Base-by-base conservation (phyloP, 1,284 basidiomycete genomes). In the Malassezia dermatis region DNA sequence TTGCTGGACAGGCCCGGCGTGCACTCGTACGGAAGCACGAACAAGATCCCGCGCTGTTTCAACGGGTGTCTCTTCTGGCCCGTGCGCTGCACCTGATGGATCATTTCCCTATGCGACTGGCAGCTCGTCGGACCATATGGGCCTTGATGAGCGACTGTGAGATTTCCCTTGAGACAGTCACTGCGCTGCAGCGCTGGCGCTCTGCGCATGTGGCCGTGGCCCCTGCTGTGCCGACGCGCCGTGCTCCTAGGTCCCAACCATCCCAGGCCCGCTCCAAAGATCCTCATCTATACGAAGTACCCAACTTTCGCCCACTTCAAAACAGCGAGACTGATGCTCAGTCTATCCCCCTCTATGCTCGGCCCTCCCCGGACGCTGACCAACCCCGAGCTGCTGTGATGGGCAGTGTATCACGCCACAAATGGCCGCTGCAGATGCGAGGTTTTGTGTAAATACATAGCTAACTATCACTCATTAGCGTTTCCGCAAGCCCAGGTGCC, bases 71-170 rank as follows among this genome's bases (percentile, higher is more conserved):
- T 27, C 61, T 73, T 40, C 46, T 71, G 26, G 59, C 56, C 13
- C 56, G 69, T 15, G 65, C 67, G 11, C 27, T 73, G 32, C 61
- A 63, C 54, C 41, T 69, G 43, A 60, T 71, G 56, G 63, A 69
- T 39, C 58, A 59, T 43, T 87, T 88, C 60, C 83, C 88, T 62
- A 94, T 89, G 10, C 64, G 63, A n/a, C 57, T 69, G 17, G 86
- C 89, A 11, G 89, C 94, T 49, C 82, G 93, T 44, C 81, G 88
- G 53, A 94, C 89, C 73, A 85, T 98, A 61, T 78, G 95, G 61
- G 91, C 98, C 60, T 79, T 96, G 6, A 96, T 99, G 78, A 86
- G 86, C 64, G 77, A 34, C 5, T 34, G 31, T 13, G 12, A 27
- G 10, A 27, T 56, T 12, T 40, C 54, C 5, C 27, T 51, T 8